Evolutionary conservation across 345 rosid genomes (phyloP).

Genomic region (Rubroshorea leprosula): DNA sequence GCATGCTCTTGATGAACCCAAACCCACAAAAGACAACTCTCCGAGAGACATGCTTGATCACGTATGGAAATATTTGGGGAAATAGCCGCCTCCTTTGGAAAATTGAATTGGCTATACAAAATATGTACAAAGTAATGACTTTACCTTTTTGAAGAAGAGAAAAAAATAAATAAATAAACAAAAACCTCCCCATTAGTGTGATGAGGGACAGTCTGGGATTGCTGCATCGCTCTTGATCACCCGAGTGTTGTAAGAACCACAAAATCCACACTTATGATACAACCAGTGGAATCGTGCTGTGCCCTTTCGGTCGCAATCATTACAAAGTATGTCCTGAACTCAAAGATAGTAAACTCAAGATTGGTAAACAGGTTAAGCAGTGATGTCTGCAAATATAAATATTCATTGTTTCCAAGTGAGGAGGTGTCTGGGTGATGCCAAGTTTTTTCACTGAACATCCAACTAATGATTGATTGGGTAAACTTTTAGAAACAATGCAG

Average conservation of each 20-base stretch:
- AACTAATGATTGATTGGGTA: too few species aligned
- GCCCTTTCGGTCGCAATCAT: constrained; percentile 73
- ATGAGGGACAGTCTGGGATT: constrained; percentile 28
- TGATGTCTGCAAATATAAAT: too few species aligned
- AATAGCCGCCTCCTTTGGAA: constrained; percentile 37
- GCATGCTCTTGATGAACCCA: not conserved
- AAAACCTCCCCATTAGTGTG: constrained; percentile 13
- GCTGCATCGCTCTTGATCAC: constrained; percentile 50
- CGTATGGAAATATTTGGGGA: constrained; percentile 9
- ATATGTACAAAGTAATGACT: constrained; percentile 18
- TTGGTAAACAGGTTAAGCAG: too few species aligned
- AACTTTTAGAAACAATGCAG: too few species aligned
- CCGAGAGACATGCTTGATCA: too few species aligned
- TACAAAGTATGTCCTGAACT: constrained; percentile 64
- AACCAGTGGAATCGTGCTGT: constrained; percentile 72
- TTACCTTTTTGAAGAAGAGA: not conserved
- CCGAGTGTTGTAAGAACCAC: constrained; percentile 87
- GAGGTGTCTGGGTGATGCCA: too few species aligned
- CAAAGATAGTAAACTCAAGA: not conserved
- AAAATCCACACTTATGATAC: constrained; percentile 67
- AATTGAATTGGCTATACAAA: constrained; percentile 12
- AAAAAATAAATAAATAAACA: not conserved
- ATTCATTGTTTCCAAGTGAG: too few species aligned
- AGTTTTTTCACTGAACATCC: too few species aligned
- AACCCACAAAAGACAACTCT: not conserved